Evolutionary conservation across 1,284 basidiomycete genomes (phyloP).

Genomic region (Singerocomus inundabilis): DNA sequence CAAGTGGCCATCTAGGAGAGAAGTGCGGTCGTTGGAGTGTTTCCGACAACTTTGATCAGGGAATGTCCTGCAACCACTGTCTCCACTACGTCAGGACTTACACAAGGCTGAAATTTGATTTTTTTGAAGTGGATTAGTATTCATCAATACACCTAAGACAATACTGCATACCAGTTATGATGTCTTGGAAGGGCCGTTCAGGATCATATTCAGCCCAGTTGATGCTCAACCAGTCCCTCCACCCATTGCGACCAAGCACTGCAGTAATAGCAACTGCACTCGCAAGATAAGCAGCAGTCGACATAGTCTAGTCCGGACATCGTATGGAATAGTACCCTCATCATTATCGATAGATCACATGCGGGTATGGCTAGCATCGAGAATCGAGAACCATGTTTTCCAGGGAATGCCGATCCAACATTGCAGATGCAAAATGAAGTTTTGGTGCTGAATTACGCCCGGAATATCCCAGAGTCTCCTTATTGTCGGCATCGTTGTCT

Average conservation of each 20-base stretch:
- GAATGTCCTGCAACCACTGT: constrained; percentile 29
- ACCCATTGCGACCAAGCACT: constrained; percentile 55
- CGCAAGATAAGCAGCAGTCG: constrained; percentile 83
- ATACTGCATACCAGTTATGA: constrained; percentile 58
- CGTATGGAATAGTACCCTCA: constrained; percentile 62
- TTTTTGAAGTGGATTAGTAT: not conserved
- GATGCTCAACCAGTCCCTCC: constrained; percentile 57
- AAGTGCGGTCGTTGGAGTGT: constrained; percentile 62
- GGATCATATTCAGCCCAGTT: constrained; percentile 86
- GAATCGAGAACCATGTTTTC: constrained; percentile 56
- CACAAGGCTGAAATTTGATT: constrained; percentile 12
- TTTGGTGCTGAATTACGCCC: constrained; percentile 60
- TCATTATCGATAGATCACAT: constrained; percentile 69
- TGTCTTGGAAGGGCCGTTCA: constrained; percentile 74
- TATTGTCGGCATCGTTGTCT: constrained; percentile 41
- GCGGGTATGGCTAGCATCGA: constrained; percentile 51
- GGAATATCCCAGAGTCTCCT: constrained; percentile 61
- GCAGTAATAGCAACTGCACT: constrained; percentile 83
- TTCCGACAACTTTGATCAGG: constrained; percentile 63
- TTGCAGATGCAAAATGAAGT: constrained; percentile 53
- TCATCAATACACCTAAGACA: constrained; percentile 32
- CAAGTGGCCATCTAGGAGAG: constrained; percentile 68
- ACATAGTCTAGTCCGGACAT: constrained; percentile 67
- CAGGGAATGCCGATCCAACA: constrained; percentile 56
- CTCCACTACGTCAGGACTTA: constrained; percentile 17